Evolutionary conservation across 169 alveolate genomes (phyloP).

Genomic region (Plasmodium coatneyi): DNA sequence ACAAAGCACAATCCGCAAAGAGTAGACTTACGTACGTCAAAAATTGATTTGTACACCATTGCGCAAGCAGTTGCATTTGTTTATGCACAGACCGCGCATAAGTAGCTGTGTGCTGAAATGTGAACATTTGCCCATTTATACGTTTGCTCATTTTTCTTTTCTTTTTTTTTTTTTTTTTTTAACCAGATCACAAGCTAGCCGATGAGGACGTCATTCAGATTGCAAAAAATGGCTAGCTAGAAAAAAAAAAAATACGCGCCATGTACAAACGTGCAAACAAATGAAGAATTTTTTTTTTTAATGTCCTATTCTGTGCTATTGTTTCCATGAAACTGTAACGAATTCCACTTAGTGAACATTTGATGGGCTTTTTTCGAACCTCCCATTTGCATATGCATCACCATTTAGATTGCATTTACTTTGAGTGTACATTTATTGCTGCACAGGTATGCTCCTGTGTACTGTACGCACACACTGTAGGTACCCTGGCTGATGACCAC

Average conservation of each 20-base stretch:
- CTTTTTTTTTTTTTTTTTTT: neutral
- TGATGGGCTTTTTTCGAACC: neutral
- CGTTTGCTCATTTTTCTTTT: neutral
- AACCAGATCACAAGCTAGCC: slow-evolving; percentile 79
- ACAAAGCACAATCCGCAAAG: slow-evolving; percentile 96
- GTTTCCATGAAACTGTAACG: neutral
- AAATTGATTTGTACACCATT: neutral
- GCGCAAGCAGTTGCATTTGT: neutral
- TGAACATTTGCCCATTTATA: neutral
- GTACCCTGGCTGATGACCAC: neutral
- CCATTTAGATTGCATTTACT: neutral
- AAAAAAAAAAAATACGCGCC: neutral
- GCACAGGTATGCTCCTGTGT: neutral
- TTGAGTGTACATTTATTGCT: neutral
- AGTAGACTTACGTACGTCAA: slow-evolving; percentile 90
- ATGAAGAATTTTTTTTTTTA: neutral
- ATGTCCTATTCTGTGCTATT: neutral
- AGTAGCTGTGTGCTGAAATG: neutral
- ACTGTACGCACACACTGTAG: neutral
- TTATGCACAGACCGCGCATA: neutral
- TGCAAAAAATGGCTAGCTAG: slow-evolving; percentile 78
- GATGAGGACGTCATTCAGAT: slow-evolving; percentile 89
- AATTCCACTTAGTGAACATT: neutral
- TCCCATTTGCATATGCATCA: neutral
- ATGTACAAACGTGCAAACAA: neutral